Evolutionary conservation across 805 yeast species (phyloP), one percentile per base, ranked within the genome.

Genomic region (Sugiyamaella mastotermitis): DNA sequence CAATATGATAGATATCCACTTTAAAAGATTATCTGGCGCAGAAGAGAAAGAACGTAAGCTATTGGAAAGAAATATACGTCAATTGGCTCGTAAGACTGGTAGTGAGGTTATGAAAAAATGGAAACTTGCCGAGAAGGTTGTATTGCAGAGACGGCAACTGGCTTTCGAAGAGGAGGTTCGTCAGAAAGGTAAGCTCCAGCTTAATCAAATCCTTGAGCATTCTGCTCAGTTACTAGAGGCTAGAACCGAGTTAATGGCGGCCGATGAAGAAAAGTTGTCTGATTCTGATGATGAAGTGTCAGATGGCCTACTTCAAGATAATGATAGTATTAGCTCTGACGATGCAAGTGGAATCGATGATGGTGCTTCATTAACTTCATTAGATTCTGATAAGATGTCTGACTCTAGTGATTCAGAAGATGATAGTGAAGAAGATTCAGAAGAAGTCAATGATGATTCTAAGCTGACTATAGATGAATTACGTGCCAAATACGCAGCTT

Each of bases 201-300:
- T 90, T 40, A 78, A 85, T 40, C 81, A 85, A 54, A 88, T 90
- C 70, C 65, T 90, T 41, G 94, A 88, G 53, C 92, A 88, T 53
- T 85, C 96, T 17, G 85, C 96, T 0, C 88, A 84, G 55, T 70
- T 90, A 24, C 66, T 90, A 20, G 96, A 87, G 45, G 94, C 95
- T 1, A 94, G 90, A 47, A 58, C 83, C 40, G 76, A 73, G 21
- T 41, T 43, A 17, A 31, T 34, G 30, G 27, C 26, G 15, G 33
- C 15, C 10, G 19, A 15, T 15, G 31, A 14, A 11, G 31, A 14
- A 10, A 16, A 10, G 19, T 11, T 28, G 15, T 14, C 37, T 11
- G 42, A 29, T 26, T 17, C 32, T 14, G 33, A 22, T 24, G 22
- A 32, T 14, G 33, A 5, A 8, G 6, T 31, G 24, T 31, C 33